Evolutionary conservation across 148 eudicot genomes (phyloP).

Genomic region (Gaultheria prostrata): DNA sequence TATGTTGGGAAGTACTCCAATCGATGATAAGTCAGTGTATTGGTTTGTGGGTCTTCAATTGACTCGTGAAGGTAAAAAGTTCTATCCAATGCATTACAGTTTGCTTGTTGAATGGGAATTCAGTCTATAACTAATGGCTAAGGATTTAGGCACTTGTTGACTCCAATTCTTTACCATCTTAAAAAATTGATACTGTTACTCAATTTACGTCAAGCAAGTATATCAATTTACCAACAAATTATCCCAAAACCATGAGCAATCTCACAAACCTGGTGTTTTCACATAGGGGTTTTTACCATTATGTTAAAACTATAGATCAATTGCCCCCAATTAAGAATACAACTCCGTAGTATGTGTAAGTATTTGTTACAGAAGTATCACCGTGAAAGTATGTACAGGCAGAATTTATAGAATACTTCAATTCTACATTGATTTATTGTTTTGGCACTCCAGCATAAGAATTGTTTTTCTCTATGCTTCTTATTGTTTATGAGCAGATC

Average conservation of each 20-base stretch:
- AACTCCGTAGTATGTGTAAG: neutral
- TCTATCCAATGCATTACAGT: neutral
- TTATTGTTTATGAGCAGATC: neutral
- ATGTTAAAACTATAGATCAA: neutral
- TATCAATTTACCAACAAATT: neutral
- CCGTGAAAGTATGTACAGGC: neutral
- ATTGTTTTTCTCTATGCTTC: too few species aligned
- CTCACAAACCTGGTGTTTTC: neutral
- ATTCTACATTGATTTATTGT: too few species aligned
- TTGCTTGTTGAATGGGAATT: slow-evolving; percentile 1
- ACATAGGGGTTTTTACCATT: neutral
- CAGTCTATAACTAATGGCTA: neutral
- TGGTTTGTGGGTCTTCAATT: slow-evolving; percentile 33
- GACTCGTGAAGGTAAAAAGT: neutral
- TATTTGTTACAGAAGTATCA: neutral
- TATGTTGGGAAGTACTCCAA: slow-evolving; percentile 40
- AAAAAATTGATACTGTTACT: neutral
- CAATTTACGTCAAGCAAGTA: too few species aligned
- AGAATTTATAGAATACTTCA: neutral
- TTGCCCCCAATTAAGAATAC: neutral
- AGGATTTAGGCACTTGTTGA: neutral
- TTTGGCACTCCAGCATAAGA: too few species aligned
- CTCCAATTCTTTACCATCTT: neutral
- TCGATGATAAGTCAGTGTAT: slow-evolving; percentile 39
- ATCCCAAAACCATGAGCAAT: neutral